Evolutionary conservation across 1,284 basidiomycete genomes (phyloP), one percentile per base, ranked within the genome.

Genomic region (Fomitopsis palustris): DNA sequence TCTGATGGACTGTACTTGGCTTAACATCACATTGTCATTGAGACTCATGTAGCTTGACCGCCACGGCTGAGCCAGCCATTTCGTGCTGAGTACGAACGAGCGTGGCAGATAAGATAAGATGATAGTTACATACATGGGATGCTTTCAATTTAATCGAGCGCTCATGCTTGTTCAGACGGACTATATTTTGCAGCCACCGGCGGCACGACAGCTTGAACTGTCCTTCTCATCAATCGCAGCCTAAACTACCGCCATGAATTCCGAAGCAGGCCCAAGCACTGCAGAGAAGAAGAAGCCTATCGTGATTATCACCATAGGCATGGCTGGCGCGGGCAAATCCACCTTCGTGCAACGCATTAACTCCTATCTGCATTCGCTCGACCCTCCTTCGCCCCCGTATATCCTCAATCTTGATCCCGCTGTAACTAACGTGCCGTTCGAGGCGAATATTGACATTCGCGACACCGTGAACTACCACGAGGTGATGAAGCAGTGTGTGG

Each of bases 381-480:
- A 83, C 45, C 80, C 85, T 0, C 78, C 81, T n/a, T 78, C 74
- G 23, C 91, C 92, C 2, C 96, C 96, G 0, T 99, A 99, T 77
- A 87, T 98, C 69, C 84, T 99, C 73, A 99, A 99, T 74, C 88
- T 99, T 61, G 97, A 99, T 74, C 97, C 97, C 2, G 97, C 97
- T 0, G 96, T 99, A 1, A 82, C 88, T 9, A 88, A 89, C 60
- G 82, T 96, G 43, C 93, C 94, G 2, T 99, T 96, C 72, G 91
- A 95, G 61, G 87, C 96, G 29, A 98, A 99, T 71, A 98, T 99
- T 62, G 97, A 99, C 73, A 98, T 99, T 58, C 80, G 97, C 59
- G 97, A 99, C 73, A 99, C 97, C 10, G 88, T 99, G 54, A 93
- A 98, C 74, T 99, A 99, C 75, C 86, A 91, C 64, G 90, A 98